Evolutionary conservation across 768 basidiomycete species (phyloP).

Genomic region (Phaeotremella fagi): DNA sequence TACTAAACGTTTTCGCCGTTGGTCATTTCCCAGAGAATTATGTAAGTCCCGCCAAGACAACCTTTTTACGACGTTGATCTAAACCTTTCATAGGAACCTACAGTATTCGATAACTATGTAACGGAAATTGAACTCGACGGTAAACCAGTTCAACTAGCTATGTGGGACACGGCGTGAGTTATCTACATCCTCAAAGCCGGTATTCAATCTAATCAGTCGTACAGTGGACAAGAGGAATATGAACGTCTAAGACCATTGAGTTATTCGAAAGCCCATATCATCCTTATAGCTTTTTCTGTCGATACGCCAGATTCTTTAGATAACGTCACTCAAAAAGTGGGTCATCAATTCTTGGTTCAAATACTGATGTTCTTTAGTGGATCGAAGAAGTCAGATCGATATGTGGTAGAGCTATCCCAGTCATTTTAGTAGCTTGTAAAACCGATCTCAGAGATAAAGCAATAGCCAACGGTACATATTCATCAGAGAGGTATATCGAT

Average conservation of each 20-base stretch:
- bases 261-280: constrained; percentile 97
- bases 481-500: constrained; percentile 45
- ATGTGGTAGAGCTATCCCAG: constrained; percentile 85
- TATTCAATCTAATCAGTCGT: constrained; percentile 11
- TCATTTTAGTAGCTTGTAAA: constrained; percentile 94
- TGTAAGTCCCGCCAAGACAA: constrained; percentile 7
- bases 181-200: neutral
- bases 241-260: constrained; percentile 96
- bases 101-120: constrained; percentile 93
- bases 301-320: constrained; percentile 96
- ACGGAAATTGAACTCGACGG: constrained; percentile 97
- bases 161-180: constrained; percentile 98
- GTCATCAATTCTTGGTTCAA: constrained; percentile 9
- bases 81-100: constrained; percentile 56
- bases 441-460: constrained; percentile 68
- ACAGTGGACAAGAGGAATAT: constrained; percentile 96
- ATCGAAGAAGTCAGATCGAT: constrained; percentile 97
- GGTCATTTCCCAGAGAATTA: constrained; percentile 46
- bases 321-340: constrained; percentile 86
- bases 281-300: constrained; percentile 93
- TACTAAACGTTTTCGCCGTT: constrained; percentile 39
- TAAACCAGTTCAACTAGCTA: constrained; percentile 90
- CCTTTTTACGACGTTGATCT: constrained; percentile 30
- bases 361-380: constrained; percentile 59
- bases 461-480: constrained; percentile 33